These are phyloP conservation scores for Lupinus albus DNA, from an alignment of 306 rosid genomes.

Conservation along the genomic window DNA sequence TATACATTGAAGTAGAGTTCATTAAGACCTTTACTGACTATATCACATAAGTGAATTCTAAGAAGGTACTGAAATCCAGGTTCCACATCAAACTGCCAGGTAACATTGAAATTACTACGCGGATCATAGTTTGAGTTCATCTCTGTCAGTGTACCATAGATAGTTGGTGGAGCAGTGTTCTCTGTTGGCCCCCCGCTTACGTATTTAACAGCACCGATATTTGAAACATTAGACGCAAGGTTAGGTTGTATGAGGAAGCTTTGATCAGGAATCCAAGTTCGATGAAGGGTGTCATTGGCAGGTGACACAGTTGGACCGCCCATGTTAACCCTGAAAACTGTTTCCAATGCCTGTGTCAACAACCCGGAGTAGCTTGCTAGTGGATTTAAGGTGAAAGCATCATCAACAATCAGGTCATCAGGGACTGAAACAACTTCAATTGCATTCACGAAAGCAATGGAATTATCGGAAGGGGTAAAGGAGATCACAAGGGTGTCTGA, in stretches of 20 bases:
- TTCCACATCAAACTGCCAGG: constrained; percentile 78
- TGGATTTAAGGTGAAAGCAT: constrained; percentile 45
- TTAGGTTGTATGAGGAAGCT: constrained; percentile 49
- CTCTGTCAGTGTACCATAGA: constrained; percentile 74
- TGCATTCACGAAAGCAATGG: constrained; percentile 76
- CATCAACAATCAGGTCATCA: constrained; percentile 61
- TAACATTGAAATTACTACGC: constrained; percentile 64
- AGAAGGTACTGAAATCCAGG: constrained; percentile 76
- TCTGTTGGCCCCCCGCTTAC: constrained; percentile 51
- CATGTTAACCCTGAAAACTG: constrained; percentile 88
- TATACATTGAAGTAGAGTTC: constrained; percentile 78
- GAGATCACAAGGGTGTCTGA: constrained; percentile 64
- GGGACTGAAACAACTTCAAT: constrained; percentile 91
- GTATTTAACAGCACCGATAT: constrained; percentile 59
- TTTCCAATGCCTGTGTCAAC: constrained; percentile 59
- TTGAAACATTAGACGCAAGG: constrained; percentile 50
- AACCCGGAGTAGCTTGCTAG: constrained; percentile 47
- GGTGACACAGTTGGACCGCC: constrained; percentile 74
- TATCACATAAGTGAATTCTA: constrained; percentile 85
- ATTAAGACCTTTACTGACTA: constrained; percentile 59
- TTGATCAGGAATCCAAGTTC: constrained; percentile 78
- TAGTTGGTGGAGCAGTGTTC: constrained; percentile 63
- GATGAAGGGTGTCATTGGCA: constrained; percentile 61
- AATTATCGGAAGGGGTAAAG: constrained; percentile 61
- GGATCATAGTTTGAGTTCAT: constrained; percentile 62